A percentile compares a stretch with the other conserved stretches of the same genome.
Evolutionary conservation across 257 asterid species (phyloP).

Genomic region (Solanum chilense): DNA sequence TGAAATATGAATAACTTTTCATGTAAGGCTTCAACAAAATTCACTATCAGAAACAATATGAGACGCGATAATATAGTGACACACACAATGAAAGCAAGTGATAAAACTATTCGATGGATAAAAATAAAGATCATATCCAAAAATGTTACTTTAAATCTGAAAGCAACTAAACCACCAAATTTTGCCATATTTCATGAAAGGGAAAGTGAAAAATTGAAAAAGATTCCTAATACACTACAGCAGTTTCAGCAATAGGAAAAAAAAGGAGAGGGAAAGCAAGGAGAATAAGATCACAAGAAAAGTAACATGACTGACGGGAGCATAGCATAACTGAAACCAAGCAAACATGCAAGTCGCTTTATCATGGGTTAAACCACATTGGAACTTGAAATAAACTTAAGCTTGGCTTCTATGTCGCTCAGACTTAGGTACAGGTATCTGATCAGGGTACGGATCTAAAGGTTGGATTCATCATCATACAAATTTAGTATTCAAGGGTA

Average conservation of each 20-base stretch:
- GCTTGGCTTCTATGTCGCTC: neutral
- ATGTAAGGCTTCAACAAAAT: neutral
- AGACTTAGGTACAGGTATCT: neutral
- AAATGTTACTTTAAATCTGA: neutral
- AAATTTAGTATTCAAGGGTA: neutral
- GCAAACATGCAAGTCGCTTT: neutral
- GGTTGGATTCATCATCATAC: neutral
- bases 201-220: neutral
- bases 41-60: neutral
- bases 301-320: neutral
- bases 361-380: neutral
- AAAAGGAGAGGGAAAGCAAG: neutral
- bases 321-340: neutral
- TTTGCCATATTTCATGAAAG: neutral
- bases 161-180: neutral
- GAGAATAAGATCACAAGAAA: neutral
- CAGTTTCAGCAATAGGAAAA: neutral
- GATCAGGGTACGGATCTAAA: neutral
- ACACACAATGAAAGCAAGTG: neutral
- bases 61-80: neutral
- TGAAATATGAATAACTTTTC: neutral
- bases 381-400: neutral
- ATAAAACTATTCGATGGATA: neutral
- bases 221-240: neutral
- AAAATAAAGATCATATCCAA: neutral